Percentiles rank a stretch among this genome's conserved stretches.
Evolutionary conservation across 306 rosid genomes (phyloP).

Genomic region (peach (Prunus persica)): Prunus_persica_NCBIv2 NC_034012.1:23995501-23996000

Average conservation of each 20-base stretch:
- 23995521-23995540: no score
- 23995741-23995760: not conserved
- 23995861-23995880: slow-evolving; percentile 88
- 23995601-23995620: no score
- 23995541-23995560: no score
- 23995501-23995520: no score
- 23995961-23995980: slow-evolving; percentile 69
- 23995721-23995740: not conserved
- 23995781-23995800: not conserved
- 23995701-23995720: not conserved
- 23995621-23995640: not conserved
- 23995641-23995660: not conserved
- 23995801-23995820: slow-evolving; percentile 31
- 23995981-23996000: slow-evolving; percentile 96
- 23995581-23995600: not conserved
- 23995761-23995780: not conserved
- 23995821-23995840: slow-evolving; percentile 96
- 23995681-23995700: not conserved
- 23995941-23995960: slow-evolving; percentile 80
- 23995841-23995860: slow-evolving; percentile 91
- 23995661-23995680: not conserved
- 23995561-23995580: no score
- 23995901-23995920: slow-evolving; percentile 99
- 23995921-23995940: slow-evolving; percentile 82
- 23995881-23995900: slow-evolving; percentile 99